Base-by-base conservation (phyloP, 176 grass and related monocot genomes). In the Dactylis glomerata region DNA sequence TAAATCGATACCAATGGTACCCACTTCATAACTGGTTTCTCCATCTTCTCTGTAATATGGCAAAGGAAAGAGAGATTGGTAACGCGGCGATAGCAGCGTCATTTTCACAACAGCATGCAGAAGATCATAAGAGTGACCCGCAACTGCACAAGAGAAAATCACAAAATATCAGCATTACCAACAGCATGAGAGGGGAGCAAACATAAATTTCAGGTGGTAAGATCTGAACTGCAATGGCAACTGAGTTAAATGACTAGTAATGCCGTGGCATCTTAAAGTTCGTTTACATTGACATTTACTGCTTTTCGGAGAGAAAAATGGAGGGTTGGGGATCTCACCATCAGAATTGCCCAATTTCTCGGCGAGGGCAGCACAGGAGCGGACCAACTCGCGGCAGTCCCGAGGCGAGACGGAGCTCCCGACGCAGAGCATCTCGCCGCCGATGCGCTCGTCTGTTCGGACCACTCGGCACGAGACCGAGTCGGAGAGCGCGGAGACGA, bases 371-470 rank as follows among this genome's bases (percentile, higher is more conserved):
- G 62, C 81, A 33, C 81, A 98, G 12, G 85, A 84, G 26, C 38
- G 77, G 47, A 98, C 64, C 83, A 98, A 70, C 74, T 90, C 77
- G 16, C 52, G 20, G 81, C 87, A 92, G 74, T 90, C 81, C 71
- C 55, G 44, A 0, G 73, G 77, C 22, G 93, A 85, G 14, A 95
- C 36, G 57, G 85, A 95, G 54, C 74, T 90, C 44, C 95, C 92
- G 7, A 91, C 24, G 12, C 47, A 78, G 33, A 95, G 78, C 51
- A 92, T 64, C 79, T 85, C 89, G 63, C 23, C 67, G 10, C 34
- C 46, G 54, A 8, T 64, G 11, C 61, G 61, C 13, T 45, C 82
- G 10, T 76, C 69, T 26, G 86, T 19, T 31, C 57, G 77, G 20
- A 87, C 75, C 27, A 89, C 89, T 14, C 70, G 72, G 79, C 90